Base-by-base conservation (phyloP, 345 rosid genomes). In the Moringa oleifera region DNA sequence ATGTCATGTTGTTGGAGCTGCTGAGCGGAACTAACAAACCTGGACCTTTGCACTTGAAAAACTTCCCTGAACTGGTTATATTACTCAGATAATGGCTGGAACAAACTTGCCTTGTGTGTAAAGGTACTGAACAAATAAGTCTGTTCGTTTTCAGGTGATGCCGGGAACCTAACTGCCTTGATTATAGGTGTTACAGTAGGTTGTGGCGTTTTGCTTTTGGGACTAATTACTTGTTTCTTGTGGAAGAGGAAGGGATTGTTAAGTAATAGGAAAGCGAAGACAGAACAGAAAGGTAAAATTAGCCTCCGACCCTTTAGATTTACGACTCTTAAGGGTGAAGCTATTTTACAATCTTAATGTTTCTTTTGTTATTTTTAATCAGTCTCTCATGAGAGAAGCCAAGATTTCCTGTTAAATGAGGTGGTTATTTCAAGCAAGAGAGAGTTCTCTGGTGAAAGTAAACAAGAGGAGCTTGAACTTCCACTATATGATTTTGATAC, bases 341-440 rank as follows among this genome's bases (percentile, higher is more conserved):
- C n/a, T n/a, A n/a, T n/a, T 45, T 9, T 9, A 3, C 18, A 23
- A 59, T 3, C 18, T 23, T 18, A 7, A 41, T 58, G 51, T 36
- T 56, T n/a, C 16, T 57, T 55, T 55, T 20, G 18, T 49, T 19
- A 2, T 2, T 63, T 16, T 49, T 59, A 65, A 65, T 18, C 75
- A 83, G 91, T 74, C 63, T 23, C 62, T 59, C 77, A 21, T 25
- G 81, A 80, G 45, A 86, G 87, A 71, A 89, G 90, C 75, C 90
- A 69, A 63, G 92, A 85, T 78, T 81, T 82, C 1, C 53, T 85
- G 59, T 47, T 86, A 57, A 85, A 80, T 49, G 86, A 80, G 25
- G 83, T 71, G 16, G 89, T 85, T 41, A 65, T 85, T 53, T 72
- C 93, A 24, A 80, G 79, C n/a, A 85, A 79, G 76, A 83, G 77